Percentiles rank a stretch among this genome's conserved stretches.
Evolutionary conservation across 495 filamentous ascomycete genomes (phyloP).

Genomic region (Aspergillus ostianus): DNA sequence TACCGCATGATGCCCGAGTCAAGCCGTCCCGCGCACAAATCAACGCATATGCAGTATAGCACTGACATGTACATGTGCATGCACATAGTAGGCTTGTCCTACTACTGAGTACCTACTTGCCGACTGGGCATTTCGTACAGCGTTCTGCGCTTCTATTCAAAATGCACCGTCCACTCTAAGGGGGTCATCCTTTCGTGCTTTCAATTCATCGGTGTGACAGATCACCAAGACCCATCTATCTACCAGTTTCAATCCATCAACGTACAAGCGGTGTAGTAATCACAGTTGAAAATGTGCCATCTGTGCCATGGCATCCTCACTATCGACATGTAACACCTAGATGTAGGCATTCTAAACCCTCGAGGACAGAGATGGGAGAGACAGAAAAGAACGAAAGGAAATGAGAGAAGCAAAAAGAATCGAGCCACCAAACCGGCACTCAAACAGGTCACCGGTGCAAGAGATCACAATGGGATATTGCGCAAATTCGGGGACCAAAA

Average conservation of each 20-base stretch:
- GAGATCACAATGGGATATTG: conserved; percentile 20
- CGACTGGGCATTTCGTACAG: too few relatives aligned
- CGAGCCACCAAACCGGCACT: conserved; percentile 15
- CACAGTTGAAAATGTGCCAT: neutral
- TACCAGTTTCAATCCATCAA: neutral
- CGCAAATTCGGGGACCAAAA: conserved; percentile 26
- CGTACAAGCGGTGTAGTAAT: neutral
- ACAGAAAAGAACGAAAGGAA: conserved; percentile 4
- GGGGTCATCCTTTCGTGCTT: neutral
- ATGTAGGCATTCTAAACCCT: neutral
- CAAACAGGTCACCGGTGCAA: conserved; percentile 6
- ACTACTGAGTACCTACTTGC: too few relatives aligned
- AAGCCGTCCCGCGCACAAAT: too few relatives aligned
- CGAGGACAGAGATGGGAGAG: neutral
- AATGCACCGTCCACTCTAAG: neutral
- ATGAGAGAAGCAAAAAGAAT: conserved; percentile 12
- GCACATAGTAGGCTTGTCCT: too few relatives aligned
- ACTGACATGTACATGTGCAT: too few relatives aligned
- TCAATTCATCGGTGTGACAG: neutral
- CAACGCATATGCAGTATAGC: too few relatives aligned
- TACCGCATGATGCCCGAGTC: too few relatives aligned
- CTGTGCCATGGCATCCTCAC: neutral
- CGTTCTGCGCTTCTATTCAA: too few relatives aligned
- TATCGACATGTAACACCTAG: neutral
- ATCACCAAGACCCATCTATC: neutral